phyloP scores from a whole-genome alignment of 371 early-diverging fungal genomes.

The Sporodiniella umbellata region DNA sequence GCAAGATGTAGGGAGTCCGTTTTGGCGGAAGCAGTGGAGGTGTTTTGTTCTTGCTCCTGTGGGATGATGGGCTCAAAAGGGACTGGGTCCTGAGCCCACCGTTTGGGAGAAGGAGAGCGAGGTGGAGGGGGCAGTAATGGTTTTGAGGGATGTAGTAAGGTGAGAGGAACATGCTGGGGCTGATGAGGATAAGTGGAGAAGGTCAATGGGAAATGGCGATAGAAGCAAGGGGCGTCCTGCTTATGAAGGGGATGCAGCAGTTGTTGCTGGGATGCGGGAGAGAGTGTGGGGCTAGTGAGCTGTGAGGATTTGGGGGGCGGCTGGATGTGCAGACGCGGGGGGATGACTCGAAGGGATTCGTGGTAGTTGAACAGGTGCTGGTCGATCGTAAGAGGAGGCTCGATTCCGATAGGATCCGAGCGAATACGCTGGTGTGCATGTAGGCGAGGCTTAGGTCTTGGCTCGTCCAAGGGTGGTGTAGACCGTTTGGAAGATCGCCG shows the following conservation, averaged over 20 bases:
- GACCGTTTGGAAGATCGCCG: slow-evolving; percentile 49
- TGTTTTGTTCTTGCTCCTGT: slow-evolving; percentile 5
- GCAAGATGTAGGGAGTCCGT: slow-evolving; percentile 28
- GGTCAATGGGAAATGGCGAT: slow-evolving; percentile 32
- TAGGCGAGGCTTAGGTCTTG: slow-evolving; percentile 32
- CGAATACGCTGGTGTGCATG: slow-evolving; percentile 45
- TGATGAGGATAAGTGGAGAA: slow-evolving; percentile 9
- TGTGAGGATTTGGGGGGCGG: slow-evolving; percentile 21
- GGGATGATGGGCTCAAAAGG: too few species aligned
- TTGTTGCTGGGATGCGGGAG: too few species aligned
- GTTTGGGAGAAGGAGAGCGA: background rate
- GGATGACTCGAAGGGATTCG: slow-evolving; percentile 15
- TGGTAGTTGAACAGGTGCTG: slow-evolving; percentile 44
- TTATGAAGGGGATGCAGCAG: too few species aligned
- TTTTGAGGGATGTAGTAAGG: slow-evolving; percentile 28
- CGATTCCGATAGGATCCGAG: slow-evolving; percentile 35
- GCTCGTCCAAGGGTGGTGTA: slow-evolving; percentile 17
- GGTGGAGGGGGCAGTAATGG: too few species aligned
- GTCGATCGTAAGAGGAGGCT: slow-evolving; percentile 45
- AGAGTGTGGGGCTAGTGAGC: slow-evolving; percentile 9
- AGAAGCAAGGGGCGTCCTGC: too few species aligned
- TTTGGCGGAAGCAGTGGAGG: too few species aligned
- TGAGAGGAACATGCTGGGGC: slow-evolving; percentile 22
- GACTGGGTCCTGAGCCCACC: slow-evolving; percentile 6
- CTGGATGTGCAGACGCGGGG: slow-evolving; percentile 13